Conservation (phyloP, 1,139 yeast species). For the Casaregolazyma lundiana region DNA sequence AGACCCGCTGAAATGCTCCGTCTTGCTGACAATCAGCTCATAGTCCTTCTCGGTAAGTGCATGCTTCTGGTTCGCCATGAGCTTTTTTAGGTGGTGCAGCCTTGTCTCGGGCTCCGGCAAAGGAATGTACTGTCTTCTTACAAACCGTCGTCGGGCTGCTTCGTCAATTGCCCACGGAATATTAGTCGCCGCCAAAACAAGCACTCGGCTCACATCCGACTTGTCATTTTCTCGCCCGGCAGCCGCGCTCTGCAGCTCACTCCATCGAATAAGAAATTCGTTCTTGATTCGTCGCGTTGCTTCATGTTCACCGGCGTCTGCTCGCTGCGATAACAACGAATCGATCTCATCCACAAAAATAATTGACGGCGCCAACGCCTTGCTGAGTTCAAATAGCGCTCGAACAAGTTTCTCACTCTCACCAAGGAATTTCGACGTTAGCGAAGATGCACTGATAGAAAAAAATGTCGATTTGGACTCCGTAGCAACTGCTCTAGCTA, state of each 20-base stretch:
- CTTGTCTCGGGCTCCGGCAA: constrained; percentile 87
- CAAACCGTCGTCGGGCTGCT: constrained; percentile 94
- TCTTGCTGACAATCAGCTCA: constrained; percentile 53
- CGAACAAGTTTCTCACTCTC: constrained; percentile 92
- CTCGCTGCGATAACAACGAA: constrained; percentile 76
- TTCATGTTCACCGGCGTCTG: constrained; percentile 84
- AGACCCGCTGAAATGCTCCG: constrained; percentile 86
- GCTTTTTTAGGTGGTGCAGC: constrained; percentile 61
- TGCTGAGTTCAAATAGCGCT: constrained; percentile 81
- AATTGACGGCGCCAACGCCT: constrained; percentile 84
- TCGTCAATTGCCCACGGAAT: constrained; percentile 98
- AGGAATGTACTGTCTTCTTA: constrained; percentile 89
- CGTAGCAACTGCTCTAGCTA: constrained; percentile 96
- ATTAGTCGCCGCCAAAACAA: constrained; percentile 93
- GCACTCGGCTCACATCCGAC: constrained; percentile 67
- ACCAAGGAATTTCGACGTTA: constrained; percentile 83
- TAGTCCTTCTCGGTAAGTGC: constrained; percentile 58
- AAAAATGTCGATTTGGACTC: constrained; percentile 94
- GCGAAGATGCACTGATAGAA: constrained; percentile 84
- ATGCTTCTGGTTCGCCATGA: constrained; percentile 73
- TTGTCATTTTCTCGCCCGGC: constrained; percentile 50
- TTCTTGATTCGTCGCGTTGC: constrained; percentile 88
- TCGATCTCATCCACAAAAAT: constrained; percentile 97
- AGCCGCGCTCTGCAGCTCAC: constrained; percentile 88
- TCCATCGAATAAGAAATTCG: constrained; percentile 95